Evolutionary conservation across 2,329 filamentous ascomycete genomes (phyloP).

Genomic region (Verticillium isaacii): DNA sequence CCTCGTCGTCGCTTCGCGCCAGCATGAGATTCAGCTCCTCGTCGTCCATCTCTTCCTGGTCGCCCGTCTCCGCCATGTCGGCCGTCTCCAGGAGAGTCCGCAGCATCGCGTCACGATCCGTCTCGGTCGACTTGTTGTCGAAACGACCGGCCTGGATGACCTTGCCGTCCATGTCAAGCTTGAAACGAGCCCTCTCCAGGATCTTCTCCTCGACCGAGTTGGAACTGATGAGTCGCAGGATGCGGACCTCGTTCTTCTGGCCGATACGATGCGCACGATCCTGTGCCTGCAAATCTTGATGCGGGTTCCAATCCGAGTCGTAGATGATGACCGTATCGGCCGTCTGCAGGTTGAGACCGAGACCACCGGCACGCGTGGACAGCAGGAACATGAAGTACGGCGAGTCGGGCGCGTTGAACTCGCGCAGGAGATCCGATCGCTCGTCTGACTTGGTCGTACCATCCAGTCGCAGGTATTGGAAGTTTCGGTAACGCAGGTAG

Average conservation of each 20-base stretch:
- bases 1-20: constrained; percentile 79
- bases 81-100: constrained; percentile 87
- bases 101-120: constrained; percentile 94
- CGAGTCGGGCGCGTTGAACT: constrained; percentile 86
- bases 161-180: constrained; percentile 98
- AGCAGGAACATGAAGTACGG: constrained; percentile 97
- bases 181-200: constrained; percentile 91
- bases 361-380: constrained; percentile 96
- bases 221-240: constrained; percentile 89
- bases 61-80: constrained; percentile 60
- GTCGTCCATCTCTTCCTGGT: constrained; percentile 97
- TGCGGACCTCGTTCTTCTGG: constrained; percentile 98
- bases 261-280: constrained; percentile 99
- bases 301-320: constrained; percentile 99
- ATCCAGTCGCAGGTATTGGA: constrained; percentile 87
- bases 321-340: constrained; percentile 99
- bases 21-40: constrained; percentile 95
- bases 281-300: constrained; percentile 97
- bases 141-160: constrained; percentile 99
- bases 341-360: constrained; percentile 94
- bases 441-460: constrained; percentile 98
- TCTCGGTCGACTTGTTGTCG: constrained; percentile 98
- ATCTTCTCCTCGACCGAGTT: constrained; percentile 99
- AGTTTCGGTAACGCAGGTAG: constrained; percentile 77
- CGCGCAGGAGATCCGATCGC: constrained; percentile 80